Evolutionary conservation across 208 protist genomes (phyloP), one percentile per base, ranked within the genome.

Genomic region (Acanthamoeba royreba): DNA sequence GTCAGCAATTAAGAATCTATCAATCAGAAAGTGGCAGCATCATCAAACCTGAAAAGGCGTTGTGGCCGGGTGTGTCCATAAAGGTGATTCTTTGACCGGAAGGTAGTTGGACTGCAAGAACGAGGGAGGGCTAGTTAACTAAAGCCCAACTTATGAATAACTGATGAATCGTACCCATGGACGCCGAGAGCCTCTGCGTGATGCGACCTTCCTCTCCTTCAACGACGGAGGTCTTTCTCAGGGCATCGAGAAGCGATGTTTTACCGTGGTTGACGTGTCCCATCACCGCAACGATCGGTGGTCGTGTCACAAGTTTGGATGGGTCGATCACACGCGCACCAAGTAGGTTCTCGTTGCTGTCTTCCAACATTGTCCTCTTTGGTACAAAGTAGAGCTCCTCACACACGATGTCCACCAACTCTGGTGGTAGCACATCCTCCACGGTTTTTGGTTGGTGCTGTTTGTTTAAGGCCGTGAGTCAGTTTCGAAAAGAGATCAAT

Each of bases 221-320:
- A 0, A 97, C 98, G 4, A 99, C 97, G 69, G 98, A 98, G 4
- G 98, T 98, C 38, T 98, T 97, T 15, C 99, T 97, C 43, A 99
- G 95, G 83, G 96, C 96, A 92, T 99, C 99, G 17, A 99, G 97
- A 45, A 99, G 95, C 31, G 98, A 98, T 25, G 99, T 99, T 96
- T 99, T 99, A 85, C 99, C 99, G 90, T 99, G 99, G 95, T 99
- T 99, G 46, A 99, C 99, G 95, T 99, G 99, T 33, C 99, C 99
- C 98, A 99, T 99, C 53, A 99, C 98, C 13, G 98, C 99, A 0
- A 99, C 99, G 38, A 99, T 96, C 1, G 99, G 99, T 40, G 98
- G 97, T 7, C 98, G 95, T n/a, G 45, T 74, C 53, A 66, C 46
- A 46, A 61, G 19, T n/a, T 55, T 46, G 42, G 31, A 17, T 35